Percentiles rank a stretch among this genome's conserved stretches.
Evolutionary conservation across 208 protist species (phyloP).

Genomic region (Leishmania amazonensis): DNA sequence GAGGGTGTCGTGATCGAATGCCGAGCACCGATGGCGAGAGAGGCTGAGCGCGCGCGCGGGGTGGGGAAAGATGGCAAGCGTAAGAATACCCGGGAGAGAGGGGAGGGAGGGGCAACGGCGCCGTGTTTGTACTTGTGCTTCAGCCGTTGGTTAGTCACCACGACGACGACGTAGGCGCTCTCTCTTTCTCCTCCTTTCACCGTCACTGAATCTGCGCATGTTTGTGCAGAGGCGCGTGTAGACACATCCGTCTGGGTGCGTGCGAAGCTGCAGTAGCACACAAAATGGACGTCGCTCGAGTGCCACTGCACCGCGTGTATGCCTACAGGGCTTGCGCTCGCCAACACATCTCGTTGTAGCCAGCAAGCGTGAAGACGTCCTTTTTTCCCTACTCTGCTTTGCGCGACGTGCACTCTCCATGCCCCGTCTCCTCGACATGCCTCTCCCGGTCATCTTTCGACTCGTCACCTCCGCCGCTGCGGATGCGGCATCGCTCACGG

Average conservation of each 20-base stretch:
- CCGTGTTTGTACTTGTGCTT: neutral
- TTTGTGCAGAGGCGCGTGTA: neutral
- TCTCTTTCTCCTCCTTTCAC: neutral
- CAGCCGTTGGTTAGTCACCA: neutral
- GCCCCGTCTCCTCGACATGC: neutral
- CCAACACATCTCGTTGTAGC: neutral
- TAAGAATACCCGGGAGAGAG: neutral
- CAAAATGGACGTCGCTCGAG: neutral
- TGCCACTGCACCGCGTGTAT: neutral
- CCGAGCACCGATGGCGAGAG: neutral
- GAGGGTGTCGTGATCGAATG: neutral
- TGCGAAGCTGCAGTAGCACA: neutral
- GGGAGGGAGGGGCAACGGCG: neutral
- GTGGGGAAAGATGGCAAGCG: neutral
- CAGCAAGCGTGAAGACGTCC: neutral
- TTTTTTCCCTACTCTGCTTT: conserved; percentile 1
- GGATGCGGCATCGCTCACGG: neutral
- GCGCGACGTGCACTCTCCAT: neutral
- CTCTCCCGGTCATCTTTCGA: neutral
- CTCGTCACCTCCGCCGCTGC: neutral
- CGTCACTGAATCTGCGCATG: neutral
- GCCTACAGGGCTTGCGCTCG: neutral
- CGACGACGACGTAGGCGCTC: no score
- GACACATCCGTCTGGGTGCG: neutral
- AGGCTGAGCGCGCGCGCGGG: neutral